Conservation (phyloP, 2,329 filamentous ascomycete genomes). For the Colletotrichum orbiculare region DNA sequence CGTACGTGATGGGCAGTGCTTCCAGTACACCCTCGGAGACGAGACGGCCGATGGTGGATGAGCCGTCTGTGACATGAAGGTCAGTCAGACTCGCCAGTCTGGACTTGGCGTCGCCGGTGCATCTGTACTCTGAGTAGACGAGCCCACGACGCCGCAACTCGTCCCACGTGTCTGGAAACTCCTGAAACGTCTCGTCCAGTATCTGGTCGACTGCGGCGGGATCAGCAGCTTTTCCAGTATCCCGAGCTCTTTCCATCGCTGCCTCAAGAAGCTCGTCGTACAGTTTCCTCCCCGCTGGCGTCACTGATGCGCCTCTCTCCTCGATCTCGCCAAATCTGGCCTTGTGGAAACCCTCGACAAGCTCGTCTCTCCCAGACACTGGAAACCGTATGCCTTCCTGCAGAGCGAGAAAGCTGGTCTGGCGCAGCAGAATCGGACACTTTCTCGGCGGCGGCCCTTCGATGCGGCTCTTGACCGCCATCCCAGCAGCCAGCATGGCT, state of each 20-base stretch:
- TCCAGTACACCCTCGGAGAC: slow-evolving; percentile 47
- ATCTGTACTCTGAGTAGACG: slow-evolving; percentile 52
- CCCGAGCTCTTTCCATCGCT: slow-evolving; percentile 38
- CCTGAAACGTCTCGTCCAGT: slow-evolving; percentile 45
- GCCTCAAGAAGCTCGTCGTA: slow-evolving; percentile 57
- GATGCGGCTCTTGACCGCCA: slow-evolving; percentile 60
- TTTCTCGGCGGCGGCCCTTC: slow-evolving; percentile 60
- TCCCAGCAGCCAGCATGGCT: slow-evolving; percentile 52
- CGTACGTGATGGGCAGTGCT: slow-evolving; percentile 60
- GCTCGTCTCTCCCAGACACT: slow-evolving; percentile 21
- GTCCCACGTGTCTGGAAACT: slow-evolving; percentile 55
- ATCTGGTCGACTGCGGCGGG: slow-evolving; percentile 35
- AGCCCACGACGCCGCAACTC: slow-evolving; percentile 49
- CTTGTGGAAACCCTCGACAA: slow-evolving; percentile 52
- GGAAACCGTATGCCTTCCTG: slow-evolving; percentile 59
- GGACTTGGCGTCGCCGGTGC: slow-evolving; percentile 5
- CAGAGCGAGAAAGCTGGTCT: slow-evolving; percentile 65
- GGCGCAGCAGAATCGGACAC: slow-evolving; percentile 60
- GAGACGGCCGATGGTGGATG: slow-evolving; percentile 43
- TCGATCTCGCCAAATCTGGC: slow-evolving; percentile 66
- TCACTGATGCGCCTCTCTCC: slow-evolving; percentile 62
- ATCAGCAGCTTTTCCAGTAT: not conserved
- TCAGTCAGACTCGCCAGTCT: not conserved
- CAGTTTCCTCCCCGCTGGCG: slow-evolving; percentile 53
- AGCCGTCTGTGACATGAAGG: not conserved